These are phyloP conservation scores for Plenodomus lindquistii DNA, from an alignment of 2,329 filamentous ascomycete genomes.

Conservation along the genomic window DNA sequence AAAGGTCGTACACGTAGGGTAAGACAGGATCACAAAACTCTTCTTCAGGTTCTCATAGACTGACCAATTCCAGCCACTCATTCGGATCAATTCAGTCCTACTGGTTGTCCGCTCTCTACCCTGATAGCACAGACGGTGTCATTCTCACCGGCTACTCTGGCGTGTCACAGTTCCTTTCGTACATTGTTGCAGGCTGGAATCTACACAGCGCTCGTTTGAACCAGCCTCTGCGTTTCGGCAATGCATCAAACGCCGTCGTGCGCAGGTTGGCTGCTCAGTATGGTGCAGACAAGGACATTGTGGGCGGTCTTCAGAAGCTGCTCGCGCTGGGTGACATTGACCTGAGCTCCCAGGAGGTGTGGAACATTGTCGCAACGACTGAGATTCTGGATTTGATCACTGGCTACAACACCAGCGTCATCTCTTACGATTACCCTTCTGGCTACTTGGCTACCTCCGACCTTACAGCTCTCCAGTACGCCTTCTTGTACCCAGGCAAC, in stretches of 20 bases:
- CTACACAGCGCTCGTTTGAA: slow-evolving; percentile 52
- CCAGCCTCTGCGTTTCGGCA: slow-evolving; percentile 48
- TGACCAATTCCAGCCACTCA: too few species aligned
- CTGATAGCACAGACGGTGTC: slow-evolving; percentile 60
- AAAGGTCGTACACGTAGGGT: slow-evolving; percentile 62
- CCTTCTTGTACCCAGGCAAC: slow-evolving; percentile 53
- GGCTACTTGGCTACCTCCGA: slow-evolving; percentile 60
- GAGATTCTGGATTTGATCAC: slow-evolving; percentile 36
- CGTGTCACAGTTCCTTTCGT: slow-evolving; percentile 49
- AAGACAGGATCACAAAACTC: too few species aligned
- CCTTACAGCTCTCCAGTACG: slow-evolving; percentile 55
- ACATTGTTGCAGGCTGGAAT: slow-evolving; percentile 53
- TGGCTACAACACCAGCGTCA: slow-evolving; percentile 32
- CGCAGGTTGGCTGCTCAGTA: slow-evolving; percentile 12
- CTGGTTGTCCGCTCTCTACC: slow-evolving; percentile 57
- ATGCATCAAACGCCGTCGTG: slow-evolving; percentile 20
- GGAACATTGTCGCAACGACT: slow-evolving; percentile 33
- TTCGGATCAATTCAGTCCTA: slow-evolving; percentile 65
- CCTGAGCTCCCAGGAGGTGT: slow-evolving; percentile 23
- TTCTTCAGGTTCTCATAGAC: too few species aligned
- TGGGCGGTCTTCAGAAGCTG: slow-evolving; percentile 20
- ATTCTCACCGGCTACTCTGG: slow-evolving; percentile 64
- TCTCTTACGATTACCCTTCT: slow-evolving; percentile 38
- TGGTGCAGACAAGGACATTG: slow-evolving; percentile 13
- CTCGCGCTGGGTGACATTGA: slow-evolving; percentile 18